Conservation (phyloP, 1,139 yeast species). For the Hemisphaericaspora xylofermentans region DNA sequence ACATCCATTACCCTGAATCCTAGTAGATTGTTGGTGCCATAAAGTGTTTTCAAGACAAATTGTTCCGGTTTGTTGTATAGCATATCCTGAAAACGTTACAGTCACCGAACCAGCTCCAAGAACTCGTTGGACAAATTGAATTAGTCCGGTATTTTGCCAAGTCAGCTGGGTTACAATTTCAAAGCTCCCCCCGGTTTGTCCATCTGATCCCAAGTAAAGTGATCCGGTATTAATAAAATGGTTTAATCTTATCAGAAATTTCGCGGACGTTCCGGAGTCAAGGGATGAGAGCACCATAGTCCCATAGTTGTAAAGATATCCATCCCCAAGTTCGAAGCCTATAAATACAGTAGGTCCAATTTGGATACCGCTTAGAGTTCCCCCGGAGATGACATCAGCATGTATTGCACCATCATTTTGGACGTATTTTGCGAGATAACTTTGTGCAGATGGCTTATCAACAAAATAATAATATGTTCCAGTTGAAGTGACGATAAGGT, state of each 20-base stretch:
- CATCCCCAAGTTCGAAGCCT: no score
- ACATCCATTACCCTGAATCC: conserved; percentile 28
- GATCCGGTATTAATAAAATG: neutral
- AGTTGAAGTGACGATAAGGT: no score
- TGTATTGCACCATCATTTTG: no score
- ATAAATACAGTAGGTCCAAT: no score
- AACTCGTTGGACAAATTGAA: conserved; percentile 15
- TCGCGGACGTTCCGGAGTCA: neutral
- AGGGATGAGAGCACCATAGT: neutral
- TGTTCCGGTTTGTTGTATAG: conserved; percentile 16
- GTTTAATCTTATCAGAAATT: neutral
- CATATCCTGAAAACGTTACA: neutral
- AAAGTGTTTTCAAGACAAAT: conserved; percentile 14
- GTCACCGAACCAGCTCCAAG: neutral
- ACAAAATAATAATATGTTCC: no score
- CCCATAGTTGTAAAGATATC: neutral
- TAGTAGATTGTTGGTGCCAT: conserved; percentile 21
- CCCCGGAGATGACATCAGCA: no score
- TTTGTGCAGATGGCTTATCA: no score
- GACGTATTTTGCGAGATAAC: no score
- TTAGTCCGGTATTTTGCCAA: conserved; percentile 27
- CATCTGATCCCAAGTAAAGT: neutral
- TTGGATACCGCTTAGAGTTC: no score
- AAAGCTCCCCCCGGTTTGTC: neutral
- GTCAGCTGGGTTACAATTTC: conserved; percentile 8